Conservation (phyloP, 2,329 filamentous ascomycete genomes). For the Chrysosporium queenslandicum region DNA sequence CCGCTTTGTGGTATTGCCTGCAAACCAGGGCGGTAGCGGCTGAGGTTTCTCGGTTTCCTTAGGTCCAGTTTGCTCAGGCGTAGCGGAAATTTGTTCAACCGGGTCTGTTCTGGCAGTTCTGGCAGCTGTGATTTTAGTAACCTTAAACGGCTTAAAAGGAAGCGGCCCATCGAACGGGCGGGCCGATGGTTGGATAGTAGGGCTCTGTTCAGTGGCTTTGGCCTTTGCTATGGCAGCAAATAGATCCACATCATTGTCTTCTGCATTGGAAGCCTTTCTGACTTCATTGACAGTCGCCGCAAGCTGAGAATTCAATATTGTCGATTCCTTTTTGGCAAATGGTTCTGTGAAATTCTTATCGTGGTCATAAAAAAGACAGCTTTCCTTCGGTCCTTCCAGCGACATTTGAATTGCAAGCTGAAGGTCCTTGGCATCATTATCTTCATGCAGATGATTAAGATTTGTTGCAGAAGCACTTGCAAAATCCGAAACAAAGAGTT, state of each 20-base stretch:
- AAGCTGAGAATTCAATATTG: conserved; percentile 35
- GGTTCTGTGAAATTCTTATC: conserved; percentile 25
- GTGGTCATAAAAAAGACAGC: conserved; percentile 26
- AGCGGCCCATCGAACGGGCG: conserved; percentile 68
- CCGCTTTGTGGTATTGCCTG: conserved; percentile 26
- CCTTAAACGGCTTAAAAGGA: conserved; percentile 70
- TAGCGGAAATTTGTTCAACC: conserved; percentile 48
- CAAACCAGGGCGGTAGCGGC: conserved; percentile 41
- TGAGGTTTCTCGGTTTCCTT: conserved; percentile 26
- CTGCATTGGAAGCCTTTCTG: conserved; percentile 26
- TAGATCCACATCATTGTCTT: conserved; percentile 67
- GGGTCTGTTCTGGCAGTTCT: conserved; percentile 29
- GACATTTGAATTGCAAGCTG: conserved; percentile 77
- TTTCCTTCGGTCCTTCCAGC: conserved; percentile 40
- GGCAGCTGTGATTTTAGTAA: conserved; percentile 30
- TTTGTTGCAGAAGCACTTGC: conserved; percentile 35
- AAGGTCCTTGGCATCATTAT: conserved; percentile 61
- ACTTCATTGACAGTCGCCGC: conserved; percentile 30
- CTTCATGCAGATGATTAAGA: conserved; percentile 50
- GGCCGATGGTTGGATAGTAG: conserved; percentile 28
- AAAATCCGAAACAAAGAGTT: conserved; percentile 46
- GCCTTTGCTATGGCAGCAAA: conserved; percentile 65
- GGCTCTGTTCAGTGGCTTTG: conserved; percentile 47
- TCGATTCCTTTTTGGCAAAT: conserved; percentile 12
- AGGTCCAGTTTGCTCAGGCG: conserved; percentile 44